A percentile compares a stretch with the other conserved stretches of the same genome.
Evolutionary conservation across 1,139 yeast genomes (phyloP).

Genomic region (Candida tropicalis): DNA sequence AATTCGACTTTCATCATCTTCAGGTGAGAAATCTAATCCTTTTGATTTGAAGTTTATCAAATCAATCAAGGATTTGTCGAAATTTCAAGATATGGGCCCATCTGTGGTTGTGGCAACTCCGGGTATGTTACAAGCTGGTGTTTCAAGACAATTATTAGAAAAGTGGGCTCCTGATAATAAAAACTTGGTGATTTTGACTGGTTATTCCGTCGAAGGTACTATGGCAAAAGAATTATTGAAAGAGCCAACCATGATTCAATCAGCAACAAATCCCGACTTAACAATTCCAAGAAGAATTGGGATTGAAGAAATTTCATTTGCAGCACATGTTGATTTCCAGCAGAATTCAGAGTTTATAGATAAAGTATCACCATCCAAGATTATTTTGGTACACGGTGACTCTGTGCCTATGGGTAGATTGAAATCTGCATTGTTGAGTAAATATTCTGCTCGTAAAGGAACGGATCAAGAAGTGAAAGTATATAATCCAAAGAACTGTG

Average conservation of each 20-base stretch:
- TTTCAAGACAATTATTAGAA: conserved; percentile 86
- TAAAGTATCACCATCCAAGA: conserved; percentile 77
- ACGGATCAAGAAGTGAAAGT: conserved; percentile 92
- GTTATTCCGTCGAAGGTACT: conserved; percentile 98
- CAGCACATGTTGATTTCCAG: conserved; percentile 97
- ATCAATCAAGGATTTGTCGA: conserved; percentile 76
- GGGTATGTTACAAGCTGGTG: conserved; percentile 97
- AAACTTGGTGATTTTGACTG: conserved; percentile 85
- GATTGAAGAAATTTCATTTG: conserved; percentile 96
- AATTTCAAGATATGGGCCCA: conserved; percentile 91
- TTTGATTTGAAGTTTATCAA: conserved; percentile 87
- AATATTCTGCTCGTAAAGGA: conserved; percentile 78
- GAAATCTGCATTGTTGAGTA: conserved; percentile 87
- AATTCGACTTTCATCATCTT: conserved; percentile 65
- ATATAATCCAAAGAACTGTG: conserved; percentile 91
- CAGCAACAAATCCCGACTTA: conserved; percentile 75
- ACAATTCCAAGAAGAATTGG: conserved; percentile 84
- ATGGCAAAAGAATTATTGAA: conserved; percentile 89
- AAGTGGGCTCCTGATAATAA: conserved; percentile 98
- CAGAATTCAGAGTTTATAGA: conserved; percentile 93
- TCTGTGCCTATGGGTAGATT: conserved; percentile 97
- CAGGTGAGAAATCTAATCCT: conserved; percentile 60
- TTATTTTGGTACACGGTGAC: conserved; percentile 96
- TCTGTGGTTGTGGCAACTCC: conserved; percentile 97
- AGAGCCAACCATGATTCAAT: conserved; percentile 88